A percentile compares a stretch with the other conserved stretches of the same genome.
phyloP scores from a whole-genome alignment of 2,329 filamentous ascomycete species.

The Aspergillus niger region DNA sequence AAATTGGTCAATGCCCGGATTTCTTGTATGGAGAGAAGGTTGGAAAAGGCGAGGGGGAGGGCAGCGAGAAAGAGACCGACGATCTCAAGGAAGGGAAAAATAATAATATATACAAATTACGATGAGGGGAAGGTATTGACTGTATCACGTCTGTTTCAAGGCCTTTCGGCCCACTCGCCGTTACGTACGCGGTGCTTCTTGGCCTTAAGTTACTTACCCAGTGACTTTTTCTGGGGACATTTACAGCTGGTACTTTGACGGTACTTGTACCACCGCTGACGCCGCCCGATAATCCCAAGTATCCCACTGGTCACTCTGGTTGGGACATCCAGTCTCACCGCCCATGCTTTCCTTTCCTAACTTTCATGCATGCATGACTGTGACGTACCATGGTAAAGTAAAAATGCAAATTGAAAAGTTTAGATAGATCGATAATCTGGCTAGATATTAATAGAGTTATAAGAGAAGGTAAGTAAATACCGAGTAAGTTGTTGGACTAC shows the following conservation, averaged over 20 bases:
- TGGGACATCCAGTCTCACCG: background rate
- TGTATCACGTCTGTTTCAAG: slow-evolving; percentile 10
- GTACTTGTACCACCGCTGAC: background rate
- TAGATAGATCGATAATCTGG: too few relatives aligned
- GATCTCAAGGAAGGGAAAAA: background rate
- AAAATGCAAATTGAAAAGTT: too few relatives aligned
- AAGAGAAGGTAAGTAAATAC: background rate
- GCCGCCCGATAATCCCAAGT: background rate
- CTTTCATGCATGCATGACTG: background rate
- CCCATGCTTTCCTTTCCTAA: background rate
- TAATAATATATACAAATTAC: slow-evolving; percentile 5
- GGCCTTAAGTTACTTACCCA: background rate
- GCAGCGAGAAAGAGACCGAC: slow-evolving; percentile 13
- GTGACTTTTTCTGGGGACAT: background rate
- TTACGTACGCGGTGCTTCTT: slow-evolving; percentile 8
- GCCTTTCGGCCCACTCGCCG: slow-evolving; percentile 1
- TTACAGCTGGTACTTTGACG: background rate
- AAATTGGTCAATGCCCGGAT: background rate
- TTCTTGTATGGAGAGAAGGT: background rate
- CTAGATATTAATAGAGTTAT: too few relatives aligned
- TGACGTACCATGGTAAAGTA: background rate
- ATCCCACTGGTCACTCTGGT: background rate
- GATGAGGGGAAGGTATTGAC: slow-evolving; percentile 2
- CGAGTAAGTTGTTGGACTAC: too few relatives aligned
- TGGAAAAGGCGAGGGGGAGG: background rate